A percentile compares a stretch with the other conserved stretches of the same genome.
Evolutionary conservation across 176 grass and related monocot species (phyloP).

Genomic region (Stipa capillata): DNA sequence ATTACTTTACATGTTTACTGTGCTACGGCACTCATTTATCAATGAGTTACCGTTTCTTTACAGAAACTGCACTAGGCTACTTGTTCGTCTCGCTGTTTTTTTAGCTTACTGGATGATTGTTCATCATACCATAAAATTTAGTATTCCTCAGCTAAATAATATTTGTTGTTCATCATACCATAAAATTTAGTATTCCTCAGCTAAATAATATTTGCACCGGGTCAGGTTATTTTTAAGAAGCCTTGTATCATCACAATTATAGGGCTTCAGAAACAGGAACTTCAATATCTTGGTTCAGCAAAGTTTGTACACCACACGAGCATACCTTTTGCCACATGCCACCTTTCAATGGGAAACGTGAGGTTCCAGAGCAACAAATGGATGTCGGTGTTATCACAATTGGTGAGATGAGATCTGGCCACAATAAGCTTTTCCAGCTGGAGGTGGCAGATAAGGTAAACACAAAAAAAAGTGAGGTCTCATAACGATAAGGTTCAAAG

Average conservation of each 20-base stretch:
- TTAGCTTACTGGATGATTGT: neutral
- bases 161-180: neutral
- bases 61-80: neutral
- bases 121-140: neutral
- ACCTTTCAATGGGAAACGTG: slow-evolving; percentile 70
- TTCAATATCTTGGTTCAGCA: slow-evolving; percentile 2
- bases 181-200: neutral
- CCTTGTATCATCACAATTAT: neutral
- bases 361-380: slow-evolving; percentile 52
- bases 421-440: neutral
- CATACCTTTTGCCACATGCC: slow-evolving; percentile 78
- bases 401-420: slow-evolving; percentile 45
- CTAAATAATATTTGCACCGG: neutral
- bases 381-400: slow-evolving; percentile 34
- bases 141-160: neutral
- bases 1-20: neutral
- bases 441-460: slow-evolving; percentile 7
- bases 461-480: neutral
- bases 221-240: neutral
- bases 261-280: neutral
- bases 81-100: no score
- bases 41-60: no score
- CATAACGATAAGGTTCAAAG: neutral
- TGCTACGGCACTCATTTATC: no score
- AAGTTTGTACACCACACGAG: neutral